These are phyloP conservation scores for Symbiodinium natans DNA, from an alignment of 73 alveolate species.

Conservation along the genomic window DNA sequence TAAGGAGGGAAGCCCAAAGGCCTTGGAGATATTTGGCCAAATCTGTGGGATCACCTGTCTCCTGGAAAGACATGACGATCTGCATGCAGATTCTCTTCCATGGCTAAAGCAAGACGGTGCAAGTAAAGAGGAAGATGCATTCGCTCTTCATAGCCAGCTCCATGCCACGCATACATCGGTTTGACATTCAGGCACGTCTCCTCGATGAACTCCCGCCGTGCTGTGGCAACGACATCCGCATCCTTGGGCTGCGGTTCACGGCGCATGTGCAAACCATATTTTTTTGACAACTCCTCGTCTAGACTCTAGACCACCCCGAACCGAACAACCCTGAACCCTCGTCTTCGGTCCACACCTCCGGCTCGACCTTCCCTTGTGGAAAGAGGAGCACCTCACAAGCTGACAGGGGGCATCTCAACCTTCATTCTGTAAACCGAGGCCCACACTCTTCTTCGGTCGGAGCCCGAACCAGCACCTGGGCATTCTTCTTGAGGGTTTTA, in stretches of 20 bases:
- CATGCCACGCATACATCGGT: neutral
- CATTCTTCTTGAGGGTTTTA: too few species aligned
- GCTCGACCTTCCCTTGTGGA: slow-evolving; percentile 89
- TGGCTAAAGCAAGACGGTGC: too few species aligned
- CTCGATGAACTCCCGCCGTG: slow-evolving; percentile 67
- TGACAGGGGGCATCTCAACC: neutral
- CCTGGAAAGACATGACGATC: neutral
- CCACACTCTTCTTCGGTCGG: slow-evolving; percentile 8
- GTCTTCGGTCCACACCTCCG: neutral
- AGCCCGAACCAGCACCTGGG: slow-evolving; percentile 50
- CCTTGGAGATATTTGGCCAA: slow-evolving; percentile 11
- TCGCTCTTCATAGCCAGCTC: neutral
- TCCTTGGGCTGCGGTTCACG: neutral
- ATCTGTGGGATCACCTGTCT: slow-evolving; percentile 31
- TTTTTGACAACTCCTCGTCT: neutral
- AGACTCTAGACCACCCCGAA: neutral
- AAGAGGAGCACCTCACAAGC: slow-evolving; percentile 30
- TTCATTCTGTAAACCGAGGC: neutral
- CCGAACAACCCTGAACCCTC: neutral
- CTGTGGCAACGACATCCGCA: slow-evolving; percentile 36
- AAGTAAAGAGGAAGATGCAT: neutral
- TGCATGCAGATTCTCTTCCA: neutral
- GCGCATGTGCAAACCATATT: neutral
- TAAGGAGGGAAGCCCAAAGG: neutral
- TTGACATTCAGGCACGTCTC: neutral